phyloP scores from a whole-genome alignment of 192 early-diverging fungal species.

The Rhizophagus clarus region DNA sequence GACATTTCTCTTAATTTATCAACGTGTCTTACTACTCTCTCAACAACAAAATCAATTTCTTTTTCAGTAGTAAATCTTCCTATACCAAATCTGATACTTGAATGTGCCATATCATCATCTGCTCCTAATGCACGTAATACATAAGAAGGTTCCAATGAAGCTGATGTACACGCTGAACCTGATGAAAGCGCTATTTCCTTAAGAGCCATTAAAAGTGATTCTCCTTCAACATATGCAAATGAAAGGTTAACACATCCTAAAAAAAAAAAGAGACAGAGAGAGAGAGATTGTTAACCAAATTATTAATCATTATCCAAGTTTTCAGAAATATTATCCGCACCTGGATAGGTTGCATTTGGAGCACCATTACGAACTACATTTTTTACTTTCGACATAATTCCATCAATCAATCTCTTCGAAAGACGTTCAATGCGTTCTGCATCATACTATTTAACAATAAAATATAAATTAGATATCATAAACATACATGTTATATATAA shows the following conservation, averaged over 20 bases:
- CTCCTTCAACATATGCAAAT: slow-evolving; percentile 96
- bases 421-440: slow-evolving; percentile 68
- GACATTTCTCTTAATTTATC: slow-evolving; percentile 91
- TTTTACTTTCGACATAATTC: slow-evolving; percentile 75
- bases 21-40: slow-evolving; percentile 80
- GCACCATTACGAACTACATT: slow-evolving; percentile 93
- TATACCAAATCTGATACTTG: slow-evolving; percentile 93
- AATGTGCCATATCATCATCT: slow-evolving; percentile 96
- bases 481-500: neutral
- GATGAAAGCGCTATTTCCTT: slow-evolving; percentile 97
- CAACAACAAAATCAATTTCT: slow-evolving; percentile 90
- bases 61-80: slow-evolving; percentile 95
- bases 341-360: slow-evolving; percentile 72
- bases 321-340: slow-evolving; percentile 17
- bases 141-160: slow-evolving; percentile 94
- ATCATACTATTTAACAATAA: slow-evolving; percentile 71
- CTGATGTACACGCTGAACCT: slow-evolving; percentile 94
- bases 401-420: slow-evolving; percentile 77
- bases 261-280: too few relatives aligned
- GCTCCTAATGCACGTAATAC: slow-evolving; percentile 96
- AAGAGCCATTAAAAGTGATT: slow-evolving; percentile 96
- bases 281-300: neutral
- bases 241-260: slow-evolving; percentile 93
- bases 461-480: slow-evolving; percentile 1
- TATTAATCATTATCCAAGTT: neutral